Evolutionary conservation across 805 yeast genomes (phyloP), one percentile per base, ranked within the genome.

Genomic region (Suhomyces prunicola): DNA sequence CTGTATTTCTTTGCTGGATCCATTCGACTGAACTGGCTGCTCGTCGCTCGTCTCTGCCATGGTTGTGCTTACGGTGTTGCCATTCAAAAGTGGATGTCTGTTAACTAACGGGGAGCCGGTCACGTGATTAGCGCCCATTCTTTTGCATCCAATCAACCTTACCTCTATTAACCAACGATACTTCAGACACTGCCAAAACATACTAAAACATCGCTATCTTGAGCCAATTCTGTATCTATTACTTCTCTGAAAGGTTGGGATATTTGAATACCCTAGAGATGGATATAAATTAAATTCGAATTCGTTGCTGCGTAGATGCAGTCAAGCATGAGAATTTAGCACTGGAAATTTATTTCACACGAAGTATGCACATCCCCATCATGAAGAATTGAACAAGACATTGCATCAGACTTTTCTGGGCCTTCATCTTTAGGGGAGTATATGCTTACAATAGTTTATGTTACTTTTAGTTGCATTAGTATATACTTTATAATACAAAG

Each of bases 381-480:
- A 12, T 12, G 6, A 29, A 19, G 19, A 19, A 19, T 19, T 19
- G 19, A 19, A 2, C 19, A 19, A 19, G 19, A 19, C 19, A 19
- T 17, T 6, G 26, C 1, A 6, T n/a, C 19, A 35, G 2, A 8
- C 22, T 1, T 6, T 4, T 12, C 5, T 5, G 33, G 12, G 22
- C 41, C 6, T 8, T 5, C 15, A 17, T 15, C 33, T 5, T 29
- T 12, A 5, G 19, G 3, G 3, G 19, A 19, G 19, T 19, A 19
- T 19, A 19, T 19, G 19, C 19, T 19, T 33, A 33, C 17, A 42
- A 10, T n/a, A 33, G 2, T 3, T 33, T 24, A 22, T 26, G n/a
- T 48, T 52, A 52, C 55, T 52, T 52, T 51, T 52, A 49, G 52
- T 48, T 52, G 51, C 51, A 52, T 52, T 52, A 52, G 48, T 35